A percentile compares a stretch with the other conserved stretches of the same genome.
Conservation (phyloP, 345 rosid species). For the Iberis pinnata region DNA sequence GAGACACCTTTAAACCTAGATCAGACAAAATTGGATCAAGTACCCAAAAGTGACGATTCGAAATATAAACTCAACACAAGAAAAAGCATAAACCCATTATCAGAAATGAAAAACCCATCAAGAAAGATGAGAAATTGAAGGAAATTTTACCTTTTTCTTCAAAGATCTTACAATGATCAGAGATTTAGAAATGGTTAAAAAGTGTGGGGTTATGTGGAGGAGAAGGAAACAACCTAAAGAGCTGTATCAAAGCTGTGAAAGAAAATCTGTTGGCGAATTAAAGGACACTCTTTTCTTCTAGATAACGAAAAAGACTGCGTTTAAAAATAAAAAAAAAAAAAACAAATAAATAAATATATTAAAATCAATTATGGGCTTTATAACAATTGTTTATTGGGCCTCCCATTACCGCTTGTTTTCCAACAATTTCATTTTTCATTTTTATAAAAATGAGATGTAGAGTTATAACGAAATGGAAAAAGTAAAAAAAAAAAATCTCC, state of each 20-base stretch:
- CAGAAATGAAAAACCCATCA: not conserved
- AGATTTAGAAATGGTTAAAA: conserved; percentile 13
- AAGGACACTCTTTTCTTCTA: not conserved
- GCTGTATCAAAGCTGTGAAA: not conserved
- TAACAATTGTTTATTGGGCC: too few relatives aligned
- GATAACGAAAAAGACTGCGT: too few relatives aligned
- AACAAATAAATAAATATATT: too few relatives aligned
- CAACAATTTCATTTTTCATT: too few relatives aligned
- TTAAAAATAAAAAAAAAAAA: too few relatives aligned
- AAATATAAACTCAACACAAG: too few relatives aligned
- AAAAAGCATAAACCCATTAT: too few relatives aligned
- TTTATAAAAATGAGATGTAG: too few relatives aligned
- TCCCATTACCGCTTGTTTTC: too few relatives aligned
- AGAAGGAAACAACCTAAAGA: conserved; percentile 14
- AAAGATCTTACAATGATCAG: conserved; percentile 14
- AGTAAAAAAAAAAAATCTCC: too few relatives aligned
- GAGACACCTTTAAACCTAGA: conserved; percentile 24
- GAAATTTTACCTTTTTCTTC: conserved; percentile 16
- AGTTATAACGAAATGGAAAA: too few relatives aligned
- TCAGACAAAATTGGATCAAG: conserved; percentile 9
- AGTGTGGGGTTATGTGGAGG: not conserved
- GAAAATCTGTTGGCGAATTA: not conserved
- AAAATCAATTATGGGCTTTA: too few relatives aligned
- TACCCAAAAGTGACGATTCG: not conserved
- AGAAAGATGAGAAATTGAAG: not conserved